Evolutionary conservation across 2,329 filamentous ascomycete species (phyloP).

Genomic region (Diplodia seriata): DNA sequence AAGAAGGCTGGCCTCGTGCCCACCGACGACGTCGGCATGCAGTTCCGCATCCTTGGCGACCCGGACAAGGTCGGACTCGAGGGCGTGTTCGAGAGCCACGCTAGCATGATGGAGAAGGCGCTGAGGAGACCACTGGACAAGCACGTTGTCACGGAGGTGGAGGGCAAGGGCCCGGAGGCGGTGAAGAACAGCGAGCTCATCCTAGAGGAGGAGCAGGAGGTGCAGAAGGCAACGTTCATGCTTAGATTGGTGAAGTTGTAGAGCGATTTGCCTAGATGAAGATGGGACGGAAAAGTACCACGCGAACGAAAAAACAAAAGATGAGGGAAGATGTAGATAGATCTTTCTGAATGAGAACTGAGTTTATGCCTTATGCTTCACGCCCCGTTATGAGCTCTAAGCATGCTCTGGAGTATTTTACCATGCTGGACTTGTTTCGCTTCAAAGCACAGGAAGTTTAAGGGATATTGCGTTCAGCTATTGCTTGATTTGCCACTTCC

Average conservation of each 20-base stretch:
- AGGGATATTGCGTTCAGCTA: not conserved
- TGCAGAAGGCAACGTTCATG: constrained; percentile 82
- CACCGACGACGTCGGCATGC: constrained; percentile 95
- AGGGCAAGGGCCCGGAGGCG: constrained; percentile 62
- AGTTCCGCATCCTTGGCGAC: constrained; percentile 82
- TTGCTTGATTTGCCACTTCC: not conserved
- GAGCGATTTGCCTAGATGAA: constrained; percentile 7
- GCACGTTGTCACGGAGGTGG: constrained; percentile 65
- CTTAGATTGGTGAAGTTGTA: constrained; percentile 74
- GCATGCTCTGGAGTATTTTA: too few species aligned
- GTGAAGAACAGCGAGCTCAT: constrained; percentile 66
- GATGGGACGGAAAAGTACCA: not conserved
- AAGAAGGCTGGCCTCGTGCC: constrained; percentile 92
- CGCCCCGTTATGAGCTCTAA: not conserved
- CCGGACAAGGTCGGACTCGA: constrained; percentile 77
- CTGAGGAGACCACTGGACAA: constrained; percentile 78
- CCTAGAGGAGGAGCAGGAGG: constrained; percentile 82
- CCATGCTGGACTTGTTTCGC: not conserved
- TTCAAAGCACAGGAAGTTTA: not conserved
- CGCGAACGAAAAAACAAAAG: not conserved
- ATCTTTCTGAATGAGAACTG: constrained; percentile 6
- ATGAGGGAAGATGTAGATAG: constrained; percentile 7
- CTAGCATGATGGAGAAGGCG: constrained; percentile 74
- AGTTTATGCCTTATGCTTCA: not conserved
- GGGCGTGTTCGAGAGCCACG: constrained; percentile 72